Percentiles rank a stretch among this genome's conserved stretches.
Evolutionary conservation across 2,329 filamentous ascomycete genomes (phyloP).

Genomic region (Gnomoniopsis sp.): DNA sequence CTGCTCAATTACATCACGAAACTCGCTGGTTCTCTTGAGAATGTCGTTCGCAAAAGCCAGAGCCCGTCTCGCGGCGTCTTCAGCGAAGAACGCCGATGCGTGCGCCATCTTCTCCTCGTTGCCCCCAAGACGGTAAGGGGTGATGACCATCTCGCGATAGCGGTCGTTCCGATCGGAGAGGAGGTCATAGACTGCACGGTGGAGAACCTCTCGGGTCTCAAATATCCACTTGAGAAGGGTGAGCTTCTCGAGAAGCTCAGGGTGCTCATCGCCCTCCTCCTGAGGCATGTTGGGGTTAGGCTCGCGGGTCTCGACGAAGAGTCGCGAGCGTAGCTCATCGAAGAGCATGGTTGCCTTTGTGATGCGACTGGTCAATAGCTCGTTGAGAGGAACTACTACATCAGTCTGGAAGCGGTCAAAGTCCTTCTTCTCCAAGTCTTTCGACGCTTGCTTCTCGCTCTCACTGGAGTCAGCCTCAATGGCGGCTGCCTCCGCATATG

Average conservation of each 20-base stretch:
- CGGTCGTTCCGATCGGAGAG: conserved; percentile 81
- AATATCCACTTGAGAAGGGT: conserved; percentile 97
- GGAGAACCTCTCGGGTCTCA: conserved; percentile 82
- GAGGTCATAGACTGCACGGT: conserved; percentile 81
- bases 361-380: conserved; percentile 73
- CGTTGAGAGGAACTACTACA: conserved; percentile 81
- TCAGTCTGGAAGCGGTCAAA: conserved; percentile 82
- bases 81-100: conserved; percentile 76
- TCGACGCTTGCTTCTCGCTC: conserved; percentile 66
- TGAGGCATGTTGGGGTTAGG: conserved; percentile 78
- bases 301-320: conserved; percentile 69
- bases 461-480: conserved; percentile 73
- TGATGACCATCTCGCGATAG: conserved; percentile 79
- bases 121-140: conserved; percentile 72
- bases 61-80: conserved; percentile 72
- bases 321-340: conserved; percentile 65
- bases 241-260: conserved; percentile 89
- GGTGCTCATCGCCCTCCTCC: conserved; percentile 92
- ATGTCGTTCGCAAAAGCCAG: conserved; percentile 69
- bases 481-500: conserved; percentile 76
- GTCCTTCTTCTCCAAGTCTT: conserved; percentile 71
- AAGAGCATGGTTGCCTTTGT: conserved; percentile 73
- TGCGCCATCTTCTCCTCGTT: conserved; percentile 77
- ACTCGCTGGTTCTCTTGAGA: conserved; percentile 69
- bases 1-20: conserved; percentile 74